Conservation (phyloP, 257 asterid species). For the Solanum clarkiae region DNA sequence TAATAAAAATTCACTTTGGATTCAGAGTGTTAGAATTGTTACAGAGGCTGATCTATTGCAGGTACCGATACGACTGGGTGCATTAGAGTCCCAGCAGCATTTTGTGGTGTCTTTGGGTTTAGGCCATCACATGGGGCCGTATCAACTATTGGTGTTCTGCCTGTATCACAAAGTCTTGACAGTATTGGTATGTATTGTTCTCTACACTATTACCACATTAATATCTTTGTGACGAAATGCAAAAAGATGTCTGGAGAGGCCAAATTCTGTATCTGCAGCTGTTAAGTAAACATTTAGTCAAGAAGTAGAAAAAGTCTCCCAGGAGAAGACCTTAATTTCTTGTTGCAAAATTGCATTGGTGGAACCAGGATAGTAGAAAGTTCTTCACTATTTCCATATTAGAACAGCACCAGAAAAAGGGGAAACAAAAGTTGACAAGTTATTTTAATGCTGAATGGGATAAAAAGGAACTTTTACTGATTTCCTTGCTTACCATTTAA, state of each 20-base stretch:
- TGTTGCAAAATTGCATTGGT: not conserved
- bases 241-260: not conserved
- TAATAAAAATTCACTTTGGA: not conserved
- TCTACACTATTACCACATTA: not conserved
- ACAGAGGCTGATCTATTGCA: constrained; percentile 4
- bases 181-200: constrained; percentile 57
- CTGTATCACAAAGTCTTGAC: constrained; percentile 83
- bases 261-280: not conserved
- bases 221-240: not conserved
- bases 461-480: not conserved
- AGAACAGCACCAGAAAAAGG: not conserved
- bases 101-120: constrained; percentile 74
- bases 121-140: constrained; percentile 79
- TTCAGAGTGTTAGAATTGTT: not conserved
- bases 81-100: constrained; percentile 51
- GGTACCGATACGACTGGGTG: constrained; percentile 66
- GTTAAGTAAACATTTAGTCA: not conserved
- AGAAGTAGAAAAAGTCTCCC: not conserved
- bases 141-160: constrained; percentile 64
- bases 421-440: not conserved
- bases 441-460: not conserved
- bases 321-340: not conserved
- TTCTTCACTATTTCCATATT: not conserved
- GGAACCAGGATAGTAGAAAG: not conserved
- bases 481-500: not conserved